These are phyloP conservation scores for Lactifluus piperatus DNA, from an alignment of 768 basidiomycete genomes.

Conservation along the genomic window DNA sequence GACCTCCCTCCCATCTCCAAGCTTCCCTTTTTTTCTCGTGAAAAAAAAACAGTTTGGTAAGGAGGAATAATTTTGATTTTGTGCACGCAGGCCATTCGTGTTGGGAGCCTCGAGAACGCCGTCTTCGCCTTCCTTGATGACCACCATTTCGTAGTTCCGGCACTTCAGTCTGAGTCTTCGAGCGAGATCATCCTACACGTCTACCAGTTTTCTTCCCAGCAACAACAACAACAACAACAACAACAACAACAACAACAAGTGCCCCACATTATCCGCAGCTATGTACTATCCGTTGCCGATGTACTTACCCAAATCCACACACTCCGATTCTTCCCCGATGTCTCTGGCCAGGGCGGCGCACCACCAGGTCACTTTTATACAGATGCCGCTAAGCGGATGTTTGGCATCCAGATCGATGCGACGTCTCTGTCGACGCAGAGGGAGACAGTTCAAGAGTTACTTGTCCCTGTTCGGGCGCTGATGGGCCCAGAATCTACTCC, in stretches of 20 bases:
- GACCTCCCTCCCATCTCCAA: too few relatives aligned
- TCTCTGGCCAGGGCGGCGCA: neutral
- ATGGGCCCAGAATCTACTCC: neutral
- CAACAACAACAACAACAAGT: neutral
- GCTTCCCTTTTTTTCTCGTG: too few relatives aligned
- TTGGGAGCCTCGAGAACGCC: neutral
- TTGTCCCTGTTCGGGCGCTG: neutral
- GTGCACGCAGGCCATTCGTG: neutral
- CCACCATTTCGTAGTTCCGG: too few relatives aligned
- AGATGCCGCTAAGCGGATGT: neutral
- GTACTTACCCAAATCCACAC: neutral
- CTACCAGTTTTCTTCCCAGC: neutral
- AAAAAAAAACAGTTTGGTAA: neutral
- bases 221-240: too few relatives aligned
- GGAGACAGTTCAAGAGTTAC: neutral
- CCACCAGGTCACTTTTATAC: conserved; percentile 1
- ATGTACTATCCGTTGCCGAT: neutral
- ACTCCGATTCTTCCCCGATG: conserved; percentile 4
- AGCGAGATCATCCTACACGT: neutral
- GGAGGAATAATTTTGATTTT: neutral
- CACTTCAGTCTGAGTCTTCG: neutral
- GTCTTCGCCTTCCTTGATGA: neutral
- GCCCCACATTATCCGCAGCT: neutral
- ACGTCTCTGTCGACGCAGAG: too few relatives aligned
- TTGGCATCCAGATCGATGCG: conserved; percentile 2